A percentile compares a stretch with the other conserved stretches of the same genome.
phyloP scores from a whole-genome alignment of 805 yeast genomes.

The Saccharomycopsis microspora region DNA sequence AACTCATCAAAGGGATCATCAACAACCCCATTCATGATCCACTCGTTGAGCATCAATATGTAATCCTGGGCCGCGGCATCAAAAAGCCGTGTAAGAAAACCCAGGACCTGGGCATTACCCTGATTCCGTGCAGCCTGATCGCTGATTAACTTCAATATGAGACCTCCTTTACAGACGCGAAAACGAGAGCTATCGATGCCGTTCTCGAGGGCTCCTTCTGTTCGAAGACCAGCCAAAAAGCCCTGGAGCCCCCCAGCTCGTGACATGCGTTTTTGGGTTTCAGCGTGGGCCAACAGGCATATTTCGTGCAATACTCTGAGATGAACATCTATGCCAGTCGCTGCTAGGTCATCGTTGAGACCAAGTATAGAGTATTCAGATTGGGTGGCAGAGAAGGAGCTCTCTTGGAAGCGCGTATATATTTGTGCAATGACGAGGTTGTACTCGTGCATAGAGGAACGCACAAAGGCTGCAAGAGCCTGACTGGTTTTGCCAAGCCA shows the following conservation, averaged over 20 bases:
- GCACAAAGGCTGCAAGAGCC: constrained; percentile 52
- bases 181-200: constrained; percentile 41
- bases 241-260: constrained; percentile 28
- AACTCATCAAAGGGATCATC: constrained; percentile 80
- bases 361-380: constrained; percentile 6
- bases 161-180: constrained; percentile 66
- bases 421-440: constrained; percentile 19
- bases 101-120: constrained; percentile 52
- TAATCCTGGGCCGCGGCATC: constrained; percentile 52
- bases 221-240: constrained; percentile 30
- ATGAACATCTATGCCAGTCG: constrained; percentile 22
- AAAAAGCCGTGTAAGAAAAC: constrained; percentile 42
- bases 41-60: constrained; percentile 55
- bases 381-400: not conserved
- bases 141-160: constrained; percentile 53
- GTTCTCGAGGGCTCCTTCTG: constrained; percentile 31
- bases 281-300: constrained; percentile 36
- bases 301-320: constrained; percentile 51
- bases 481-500: constrained; percentile 65
- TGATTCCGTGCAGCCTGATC: constrained; percentile 40
- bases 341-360: constrained; percentile 11
- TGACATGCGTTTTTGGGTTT: constrained; percentile 28
- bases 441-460: constrained; percentile 29
- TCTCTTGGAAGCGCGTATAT: constrained; percentile 16
- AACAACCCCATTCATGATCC: constrained; percentile 69